These are phyloP conservation scores for Hydnum rufescens DNA, from an alignment of 768 basidiomycete genomes.

Conservation along the genomic window DNA sequence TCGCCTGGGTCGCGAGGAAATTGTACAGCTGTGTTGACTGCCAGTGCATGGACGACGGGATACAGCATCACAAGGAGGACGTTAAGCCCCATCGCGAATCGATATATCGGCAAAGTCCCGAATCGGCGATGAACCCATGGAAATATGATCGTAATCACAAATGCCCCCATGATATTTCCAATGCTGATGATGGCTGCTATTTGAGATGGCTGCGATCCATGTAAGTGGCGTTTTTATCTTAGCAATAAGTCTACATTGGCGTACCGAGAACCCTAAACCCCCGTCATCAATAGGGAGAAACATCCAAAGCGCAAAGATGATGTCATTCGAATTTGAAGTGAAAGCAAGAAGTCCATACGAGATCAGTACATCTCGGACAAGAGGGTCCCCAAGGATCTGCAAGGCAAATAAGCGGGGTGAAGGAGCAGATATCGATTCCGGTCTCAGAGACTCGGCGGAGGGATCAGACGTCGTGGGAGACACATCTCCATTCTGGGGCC, in stretches of 20 bases:
- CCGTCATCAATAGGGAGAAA: constrained; percentile 8
- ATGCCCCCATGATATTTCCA: not conserved
- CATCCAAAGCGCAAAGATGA: constrained; percentile 10
- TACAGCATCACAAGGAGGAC: not conserved
- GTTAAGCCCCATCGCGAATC: not conserved
- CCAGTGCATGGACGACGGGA: not conserved
- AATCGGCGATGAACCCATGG: not conserved
- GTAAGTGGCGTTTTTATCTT: no score
- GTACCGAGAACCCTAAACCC: constrained; percentile 10
- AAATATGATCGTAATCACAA: not conserved
- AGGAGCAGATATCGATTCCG: not conserved
- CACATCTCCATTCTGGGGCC: not conserved
- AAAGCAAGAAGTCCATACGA: constrained; percentile 9
- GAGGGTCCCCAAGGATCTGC: constrained; percentile 8
- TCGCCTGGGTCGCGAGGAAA: not conserved
- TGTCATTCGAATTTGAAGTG: constrained; percentile 8
- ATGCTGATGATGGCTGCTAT: not conserved
- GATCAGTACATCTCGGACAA: constrained; percentile 5
- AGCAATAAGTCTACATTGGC: not conserved
- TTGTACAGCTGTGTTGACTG: not conserved
- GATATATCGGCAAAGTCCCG: not conserved
- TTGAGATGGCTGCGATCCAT: not conserved
- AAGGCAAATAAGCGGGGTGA: not conserved
- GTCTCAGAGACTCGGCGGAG: not conserved
- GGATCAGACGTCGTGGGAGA: not conserved